Percentiles rank a stretch among this genome's conserved stretches.
phyloP scores from a whole-genome alignment of 2,329 filamentous ascomycete species.

The Apiospora pterosperma region DNA sequence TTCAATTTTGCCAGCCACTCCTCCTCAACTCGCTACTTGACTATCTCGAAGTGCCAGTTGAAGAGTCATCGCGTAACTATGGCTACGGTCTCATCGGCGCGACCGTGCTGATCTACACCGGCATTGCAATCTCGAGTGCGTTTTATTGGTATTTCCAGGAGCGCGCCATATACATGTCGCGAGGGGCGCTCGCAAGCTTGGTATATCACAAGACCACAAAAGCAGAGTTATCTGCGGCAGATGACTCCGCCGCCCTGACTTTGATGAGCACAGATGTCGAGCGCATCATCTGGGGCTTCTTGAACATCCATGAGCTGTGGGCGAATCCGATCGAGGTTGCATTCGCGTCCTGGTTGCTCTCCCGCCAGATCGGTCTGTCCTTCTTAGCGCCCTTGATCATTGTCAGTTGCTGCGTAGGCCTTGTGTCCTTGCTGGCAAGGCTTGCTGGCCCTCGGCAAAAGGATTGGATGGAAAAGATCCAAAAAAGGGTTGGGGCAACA shows the following conservation, averaged over 20 bases:
- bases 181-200: slow-evolving; percentile 25
- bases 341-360: slow-evolving; percentile 43
- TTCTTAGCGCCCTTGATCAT: slow-evolving; percentile 39
- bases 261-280: slow-evolving; percentile 31
- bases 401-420: too few relatives aligned
- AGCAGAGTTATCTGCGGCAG: slow-evolving; percentile 9
- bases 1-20: slow-evolving; percentile 40
- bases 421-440: slow-evolving; percentile 20
- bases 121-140: slow-evolving; percentile 2
- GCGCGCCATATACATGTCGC: slow-evolving; percentile 9
- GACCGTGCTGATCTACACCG: slow-evolving; percentile 2
- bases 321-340: slow-evolving; percentile 36
- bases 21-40: slow-evolving; percentile 36
- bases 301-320: slow-evolving; percentile 36
- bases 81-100: slow-evolving; percentile 10
- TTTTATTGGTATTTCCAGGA: slow-evolving; percentile 6
- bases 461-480: slow-evolving; percentile 32
- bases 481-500: slow-evolving; percentile 27
- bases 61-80: slow-evolving; percentile 12
- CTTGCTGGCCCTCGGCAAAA: slow-evolving; percentile 22
- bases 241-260: slow-evolving; percentile 22
- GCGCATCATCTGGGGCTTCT: slow-evolving; percentile 19
- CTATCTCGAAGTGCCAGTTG: slow-evolving; percentile 27
- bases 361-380: slow-evolving; percentile 41
- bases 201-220: slow-evolving; percentile 30